Evolutionary conservation across 139 green algal genomes (phyloP).

Genomic region (Zygnema cylindricum): DNA sequence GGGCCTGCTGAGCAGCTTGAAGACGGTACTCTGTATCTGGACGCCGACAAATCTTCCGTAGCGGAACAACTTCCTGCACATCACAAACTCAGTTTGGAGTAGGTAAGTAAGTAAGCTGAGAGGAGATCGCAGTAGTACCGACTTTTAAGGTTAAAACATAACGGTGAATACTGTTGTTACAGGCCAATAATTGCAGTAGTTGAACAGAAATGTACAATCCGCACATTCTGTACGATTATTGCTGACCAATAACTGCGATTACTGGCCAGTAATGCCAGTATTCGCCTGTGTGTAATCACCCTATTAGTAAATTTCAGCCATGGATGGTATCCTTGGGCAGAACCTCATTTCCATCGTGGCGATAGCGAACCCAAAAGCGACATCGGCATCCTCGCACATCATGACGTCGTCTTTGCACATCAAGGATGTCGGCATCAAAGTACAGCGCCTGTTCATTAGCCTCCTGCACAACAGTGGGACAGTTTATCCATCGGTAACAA

Average conservation of each 20-base stretch:
- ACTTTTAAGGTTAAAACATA: neutral
- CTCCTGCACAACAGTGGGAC: slow-evolving; percentile 32
- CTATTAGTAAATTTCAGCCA: too few species aligned
- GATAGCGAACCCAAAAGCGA: slow-evolving; percentile 55
- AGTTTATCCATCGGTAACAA: neutral
- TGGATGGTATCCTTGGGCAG: too few species aligned
- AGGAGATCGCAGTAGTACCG: neutral
- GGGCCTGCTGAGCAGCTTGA: slow-evolving; percentile 22
- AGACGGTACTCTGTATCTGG: slow-evolving; percentile 55
- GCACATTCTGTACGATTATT: neutral
- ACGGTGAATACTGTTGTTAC: neutral
- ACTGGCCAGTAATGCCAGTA: too few species aligned
- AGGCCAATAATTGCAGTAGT: too few species aligned
- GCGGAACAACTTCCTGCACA: slow-evolving; percentile 50
- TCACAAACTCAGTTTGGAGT: neutral
- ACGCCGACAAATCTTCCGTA: slow-evolving; percentile 56
- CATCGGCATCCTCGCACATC: slow-evolving; percentile 54
- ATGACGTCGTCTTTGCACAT: slow-evolving; percentile 56
- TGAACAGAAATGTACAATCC: neutral
- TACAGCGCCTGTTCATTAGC: slow-evolving; percentile 56
- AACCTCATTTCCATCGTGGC: slow-evolving; percentile 44
- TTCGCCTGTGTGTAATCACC: neutral
- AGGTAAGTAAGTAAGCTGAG: neutral
- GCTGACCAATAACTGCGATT: neutral
- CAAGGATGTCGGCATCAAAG: slow-evolving; percentile 54